These are phyloP conservation scores for Trebouxia sp. DNA, from an alignment of 139 green algal species.

Conservation along the genomic window DNA sequence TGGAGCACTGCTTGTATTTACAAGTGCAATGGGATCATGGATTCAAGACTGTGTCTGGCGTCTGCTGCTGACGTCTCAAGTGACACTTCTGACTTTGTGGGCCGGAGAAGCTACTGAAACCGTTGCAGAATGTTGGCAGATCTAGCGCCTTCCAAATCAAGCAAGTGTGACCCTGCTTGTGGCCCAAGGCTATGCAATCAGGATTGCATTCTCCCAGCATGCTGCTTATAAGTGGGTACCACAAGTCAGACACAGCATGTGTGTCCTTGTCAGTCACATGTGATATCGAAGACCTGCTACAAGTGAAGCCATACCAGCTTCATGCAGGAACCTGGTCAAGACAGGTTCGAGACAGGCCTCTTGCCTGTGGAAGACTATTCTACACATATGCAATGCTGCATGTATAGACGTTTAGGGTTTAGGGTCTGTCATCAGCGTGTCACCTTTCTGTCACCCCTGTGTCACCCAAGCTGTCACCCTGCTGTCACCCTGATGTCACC, in stretches of 20 bases:
- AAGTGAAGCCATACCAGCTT: conserved; percentile 15
- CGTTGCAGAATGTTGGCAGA: conserved; percentile 8
- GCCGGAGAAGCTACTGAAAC: not conserved
- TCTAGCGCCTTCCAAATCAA: not conserved
- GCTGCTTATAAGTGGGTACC: conserved; percentile 14
- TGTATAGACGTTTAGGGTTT: not conserved
- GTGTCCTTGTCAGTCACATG: not conserved
- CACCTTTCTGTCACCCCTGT: conserved; percentile 9
- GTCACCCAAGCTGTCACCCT: conserved; percentile 14
- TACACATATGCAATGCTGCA: conserved; percentile 7
- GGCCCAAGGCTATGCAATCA: conserved; percentile 2
- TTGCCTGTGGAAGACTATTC: conserved; percentile 16
- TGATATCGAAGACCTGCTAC: conserved; percentile 2
- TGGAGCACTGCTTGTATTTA: not conserved
- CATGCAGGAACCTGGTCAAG: conserved; percentile 10
- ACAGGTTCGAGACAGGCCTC: conserved; percentile 11
- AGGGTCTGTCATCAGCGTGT: not conserved
- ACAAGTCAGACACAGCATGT: conserved; percentile 9
- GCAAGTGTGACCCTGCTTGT: conserved; percentile 6
- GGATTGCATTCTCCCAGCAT: conserved; percentile 19
- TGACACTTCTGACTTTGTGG: conserved; percentile 12
- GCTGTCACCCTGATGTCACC: conserved; percentile 7
- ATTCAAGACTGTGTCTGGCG: not conserved
- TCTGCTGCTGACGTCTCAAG: conserved; percentile 12
- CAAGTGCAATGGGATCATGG: not conserved